These are phyloP conservation scores for Amaranthus palmeri DNA, from an alignment of 148 eudicot species.

Conservation along the genomic window DNA sequence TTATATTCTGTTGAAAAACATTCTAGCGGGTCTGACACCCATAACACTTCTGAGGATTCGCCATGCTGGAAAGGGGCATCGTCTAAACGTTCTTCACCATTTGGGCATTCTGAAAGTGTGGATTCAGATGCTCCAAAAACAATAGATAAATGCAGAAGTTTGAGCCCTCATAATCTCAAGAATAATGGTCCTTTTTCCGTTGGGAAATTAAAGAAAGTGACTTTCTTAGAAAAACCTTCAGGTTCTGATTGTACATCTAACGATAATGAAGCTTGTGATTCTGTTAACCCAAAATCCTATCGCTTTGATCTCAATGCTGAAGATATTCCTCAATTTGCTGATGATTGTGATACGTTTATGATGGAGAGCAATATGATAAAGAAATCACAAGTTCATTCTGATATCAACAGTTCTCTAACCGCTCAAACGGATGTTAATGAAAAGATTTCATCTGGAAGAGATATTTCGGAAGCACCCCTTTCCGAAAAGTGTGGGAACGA, in stretches of 20 bases:
- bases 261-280: conserved; percentile 19
- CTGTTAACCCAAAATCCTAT: conserved; percentile 15
- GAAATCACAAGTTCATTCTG: conserved; percentile 24
- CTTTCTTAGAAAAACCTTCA: conserved; percentile 24
- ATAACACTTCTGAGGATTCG: conserved; percentile 70
- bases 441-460: conserved; percentile 21
- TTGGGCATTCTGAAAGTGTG: conserved; percentile 30
- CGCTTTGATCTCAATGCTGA: conserved; percentile 26
- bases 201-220: conserved; percentile 11
- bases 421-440: conserved; percentile 24
- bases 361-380: conserved; percentile 22
- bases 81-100: conserved; percentile 42
- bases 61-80: conserved; percentile 98
- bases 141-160: conserved; percentile 28
- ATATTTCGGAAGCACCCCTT: conserved; percentile 7
- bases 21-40: conserved; percentile 45
- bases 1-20: conserved; percentile 36
- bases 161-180: conserved; percentile 28
- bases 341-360: conserved; percentile 18
- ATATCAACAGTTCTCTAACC: conserved; percentile 14
- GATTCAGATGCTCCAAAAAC: conserved; percentile 28
- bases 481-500: conserved; percentile 9
- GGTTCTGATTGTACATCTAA: conserved; percentile 11
- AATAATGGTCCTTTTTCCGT: not conserved
- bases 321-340: conserved; percentile 26